Evolutionary conservation across 2,329 filamentous ascomycete genomes (phyloP), one percentile per base, ranked within the genome.

Genomic region (Diaporthe ampelina): DNA sequence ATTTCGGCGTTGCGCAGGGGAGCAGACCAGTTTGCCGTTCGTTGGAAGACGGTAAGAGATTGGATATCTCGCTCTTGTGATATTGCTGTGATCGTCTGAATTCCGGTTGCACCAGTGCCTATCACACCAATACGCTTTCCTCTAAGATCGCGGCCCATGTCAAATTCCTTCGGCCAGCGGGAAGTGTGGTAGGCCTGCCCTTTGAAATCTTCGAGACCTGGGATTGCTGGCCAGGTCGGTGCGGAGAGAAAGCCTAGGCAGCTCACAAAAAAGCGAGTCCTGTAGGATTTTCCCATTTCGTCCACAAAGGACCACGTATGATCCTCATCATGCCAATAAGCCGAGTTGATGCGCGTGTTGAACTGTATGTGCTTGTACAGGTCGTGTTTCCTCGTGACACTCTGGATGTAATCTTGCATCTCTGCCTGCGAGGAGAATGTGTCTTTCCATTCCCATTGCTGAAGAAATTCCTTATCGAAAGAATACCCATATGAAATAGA

Each of bases 191-290:
- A 74, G 8, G 80, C 72, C 0, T 67, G 71, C 3, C 82, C 82
- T 0, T 76, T 1, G 68, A 81, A 84, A 9, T n/a, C 79, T 32
- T 81, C 74, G 17, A 84, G 74, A 1, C 85, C 86, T 0, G 73
- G 65, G 32, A 83, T 80, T 3, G 72, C 58, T 1, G 82, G 82
- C 21, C 72, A 79, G 29, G 54, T 72, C 1, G 69, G 69, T 10
- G 21, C 59, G 32, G 54, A 61, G 54, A 72, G 69, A 19, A 72
- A 61, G 0, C 69, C 69, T n/a, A 72, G 32, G 57, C 69, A 59
- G 40, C 54, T 72, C 43, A 72, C 40, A n/a, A 61, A 52, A 26
- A 32, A 72, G 56, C 69, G 54, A 32, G 69, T 61, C 24, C 45
- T 61, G 24, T 61, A 43, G 5, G 35, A n/a, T 9, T 3, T 21